A percentile compares a stretch with the other conserved stretches of the same genome.
phyloP scores from a whole-genome alignment of 2,329 filamentous ascomycete genomes.

The Sclerotinia sclerotiorum region DNA sequence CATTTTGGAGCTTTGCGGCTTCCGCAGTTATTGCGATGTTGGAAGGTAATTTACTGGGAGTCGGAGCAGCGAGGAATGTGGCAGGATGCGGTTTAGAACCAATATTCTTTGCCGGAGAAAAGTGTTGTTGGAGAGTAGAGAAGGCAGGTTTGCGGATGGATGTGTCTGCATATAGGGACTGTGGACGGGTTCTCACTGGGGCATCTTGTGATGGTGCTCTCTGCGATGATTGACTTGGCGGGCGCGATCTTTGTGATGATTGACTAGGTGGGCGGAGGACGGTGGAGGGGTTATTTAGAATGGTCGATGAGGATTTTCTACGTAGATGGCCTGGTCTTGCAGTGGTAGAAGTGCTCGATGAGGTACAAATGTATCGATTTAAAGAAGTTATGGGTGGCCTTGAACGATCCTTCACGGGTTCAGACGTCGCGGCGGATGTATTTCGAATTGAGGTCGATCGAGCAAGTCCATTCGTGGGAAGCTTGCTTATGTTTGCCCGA shows the following conservation, averaged over 20 bases:
- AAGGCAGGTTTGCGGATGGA: slow-evolving; percentile 44
- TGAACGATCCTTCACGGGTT: slow-evolving; percentile 25
- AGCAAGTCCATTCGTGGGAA: slow-evolving; percentile 29
- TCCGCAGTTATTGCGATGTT: slow-evolving; percentile 60
- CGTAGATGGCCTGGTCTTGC: slow-evolving; percentile 32
- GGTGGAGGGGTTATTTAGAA: slow-evolving; percentile 29
- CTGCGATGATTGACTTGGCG: slow-evolving; percentile 25
- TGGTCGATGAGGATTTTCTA: slow-evolving; percentile 35
- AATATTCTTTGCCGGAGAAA: slow-evolving; percentile 60
- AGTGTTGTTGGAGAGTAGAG: slow-evolving; percentile 65
- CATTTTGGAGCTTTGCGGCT: slow-evolving; percentile 59
- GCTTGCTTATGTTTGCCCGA: slow-evolving; percentile 30
- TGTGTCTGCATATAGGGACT: slow-evolving; percentile 27
- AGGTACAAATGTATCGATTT: slow-evolving; percentile 35
- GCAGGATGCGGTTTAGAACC: slow-evolving; percentile 63
- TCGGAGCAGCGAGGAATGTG: slow-evolving; percentile 57
- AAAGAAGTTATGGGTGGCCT: slow-evolving; percentile 26
- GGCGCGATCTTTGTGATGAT: slow-evolving; percentile 11
- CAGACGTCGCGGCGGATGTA: slow-evolving; percentile 23
- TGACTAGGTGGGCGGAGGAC: slow-evolving; percentile 30
- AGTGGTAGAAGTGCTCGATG: slow-evolving; percentile 26
- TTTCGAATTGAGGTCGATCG: slow-evolving; percentile 32
- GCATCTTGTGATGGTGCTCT: slow-evolving; percentile 17
- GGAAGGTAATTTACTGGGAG: slow-evolving; percentile 60
- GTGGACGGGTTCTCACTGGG: slow-evolving; percentile 12